Evolutionary conservation across 495 filamentous ascomycete species (phyloP).

Genomic region (Penicillium cataractarum): DNA sequence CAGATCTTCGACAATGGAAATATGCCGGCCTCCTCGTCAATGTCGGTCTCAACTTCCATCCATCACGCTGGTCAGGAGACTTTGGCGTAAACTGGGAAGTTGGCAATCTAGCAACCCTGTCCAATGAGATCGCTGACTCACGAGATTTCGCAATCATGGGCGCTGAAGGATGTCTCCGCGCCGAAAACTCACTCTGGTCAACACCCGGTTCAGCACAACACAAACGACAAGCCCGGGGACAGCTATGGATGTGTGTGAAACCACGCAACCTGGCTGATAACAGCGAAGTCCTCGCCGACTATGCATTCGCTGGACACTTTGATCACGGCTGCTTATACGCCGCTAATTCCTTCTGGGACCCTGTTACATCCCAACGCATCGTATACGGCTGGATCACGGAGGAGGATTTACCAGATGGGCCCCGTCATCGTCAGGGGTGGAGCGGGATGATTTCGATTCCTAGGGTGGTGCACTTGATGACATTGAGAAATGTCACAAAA

Average conservation of each 20-base stretch:
- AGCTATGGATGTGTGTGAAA: conserved; percentile 42
- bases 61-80: conserved; percentile 52
- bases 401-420: conserved; percentile 40
- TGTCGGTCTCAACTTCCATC: conserved; percentile 45
- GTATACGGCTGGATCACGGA: conserved; percentile 46
- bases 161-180: conserved; percentile 45
- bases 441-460: conserved; percentile 45
- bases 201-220: conserved; percentile 17
- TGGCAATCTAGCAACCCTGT: conserved; percentile 51
- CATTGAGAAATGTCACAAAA: conserved; percentile 29
- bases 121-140: conserved; percentile 33
- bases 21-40: conserved; percentile 54
- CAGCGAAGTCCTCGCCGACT: conserved; percentile 23
- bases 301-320: conserved; percentile 38
- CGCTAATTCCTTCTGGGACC: conserved; percentile 45
- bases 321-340: conserved; percentile 45
- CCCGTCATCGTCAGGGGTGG: conserved; percentile 44
- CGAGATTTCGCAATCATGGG: conserved; percentile 56
- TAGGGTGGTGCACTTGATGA: conserved; percentile 31
- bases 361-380: conserved; percentile 30
- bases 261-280: conserved; percentile 1
- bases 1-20: conserved; percentile 52
- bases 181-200: conserved; percentile 4
- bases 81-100: conserved; percentile 63
- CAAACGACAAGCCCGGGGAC: conserved; percentile 32